Evolutionary conservation across 192 early-diverging fungal genomes (phyloP).

Genomic region (Coemansia sp.): DNA sequence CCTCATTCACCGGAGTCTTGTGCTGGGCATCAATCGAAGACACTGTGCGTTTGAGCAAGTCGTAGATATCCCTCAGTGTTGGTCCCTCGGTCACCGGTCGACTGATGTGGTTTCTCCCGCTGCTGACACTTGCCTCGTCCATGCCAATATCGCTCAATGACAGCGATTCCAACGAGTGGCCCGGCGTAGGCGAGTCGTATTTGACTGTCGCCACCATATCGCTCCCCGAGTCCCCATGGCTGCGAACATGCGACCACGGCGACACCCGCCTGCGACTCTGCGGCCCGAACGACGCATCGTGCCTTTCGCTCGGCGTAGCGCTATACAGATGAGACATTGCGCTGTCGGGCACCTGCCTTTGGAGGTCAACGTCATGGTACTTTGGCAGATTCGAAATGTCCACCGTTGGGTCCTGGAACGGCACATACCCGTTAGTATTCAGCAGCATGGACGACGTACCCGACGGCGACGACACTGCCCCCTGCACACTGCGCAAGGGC

Average conservation of each 20-base stretch:
- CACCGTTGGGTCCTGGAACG: conserved; percentile 53
- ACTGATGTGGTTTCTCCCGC: background rate
- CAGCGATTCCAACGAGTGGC: conserved; percentile 1
- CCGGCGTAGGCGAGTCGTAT: conserved; percentile 22
- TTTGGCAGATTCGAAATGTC: conserved; percentile 31
- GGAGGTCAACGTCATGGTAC: conserved; percentile 27
- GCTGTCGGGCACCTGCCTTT: background rate
- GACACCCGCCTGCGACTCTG: background rate
- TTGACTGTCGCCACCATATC: conserved; percentile 18
- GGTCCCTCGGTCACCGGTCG: conserved; percentile 5
- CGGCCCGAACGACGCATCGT: background rate
- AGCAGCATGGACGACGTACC: conserved; percentile 5
- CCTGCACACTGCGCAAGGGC: background rate
- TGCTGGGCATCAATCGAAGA: conserved; percentile 7
- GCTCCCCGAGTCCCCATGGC: background rate
- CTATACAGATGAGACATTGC: background rate
- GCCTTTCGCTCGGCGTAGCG: background rate
- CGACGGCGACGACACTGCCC: background rate
- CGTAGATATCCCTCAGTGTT: conserved; percentile 40
- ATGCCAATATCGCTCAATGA: conserved; percentile 4
- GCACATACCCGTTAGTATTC: conserved; percentile 24
- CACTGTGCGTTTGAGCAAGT: conserved; percentile 27
- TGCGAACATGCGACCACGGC: background rate
- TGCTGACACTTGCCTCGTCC: background rate
- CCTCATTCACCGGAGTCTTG: background rate